Percentiles rank a stretch among this genome's conserved stretches.
phyloP scores from a whole-genome alignment of 768 basidiomycete species.

The Boletus subcaerulescens region DNA sequence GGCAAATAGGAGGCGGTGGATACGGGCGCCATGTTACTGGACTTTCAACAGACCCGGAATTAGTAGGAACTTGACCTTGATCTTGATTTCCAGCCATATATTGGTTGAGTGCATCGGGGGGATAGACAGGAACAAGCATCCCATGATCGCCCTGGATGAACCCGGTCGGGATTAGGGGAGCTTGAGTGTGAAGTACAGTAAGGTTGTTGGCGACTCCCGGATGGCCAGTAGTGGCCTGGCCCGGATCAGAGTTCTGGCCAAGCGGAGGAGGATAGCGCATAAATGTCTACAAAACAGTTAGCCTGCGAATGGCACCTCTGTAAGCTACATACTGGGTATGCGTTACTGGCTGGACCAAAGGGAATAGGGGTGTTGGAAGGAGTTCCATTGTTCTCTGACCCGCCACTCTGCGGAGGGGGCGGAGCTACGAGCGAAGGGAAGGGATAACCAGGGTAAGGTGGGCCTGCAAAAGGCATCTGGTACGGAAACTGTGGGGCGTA shows the following conservation, averaged over 20 bases:
- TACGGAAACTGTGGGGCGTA: conserved; percentile 52
- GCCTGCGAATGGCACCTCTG: background rate
- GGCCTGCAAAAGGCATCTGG: conserved; percentile 47
- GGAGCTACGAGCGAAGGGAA: conserved; percentile 26
- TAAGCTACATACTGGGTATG: conserved; percentile 45
- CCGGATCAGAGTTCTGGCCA: conserved; percentile 29
- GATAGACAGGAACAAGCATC: conserved; percentile 68
- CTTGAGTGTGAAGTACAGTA: conserved; percentile 33
- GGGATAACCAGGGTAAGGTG: conserved; percentile 46
- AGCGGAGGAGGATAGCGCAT: conserved; percentile 47
- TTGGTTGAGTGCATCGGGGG: conserved; percentile 64
- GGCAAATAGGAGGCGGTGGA: conserved; percentile 31
- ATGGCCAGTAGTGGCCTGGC: conserved; percentile 17
- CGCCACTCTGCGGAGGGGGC: conserved; percentile 31
- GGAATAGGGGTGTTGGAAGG: conserved; percentile 28
- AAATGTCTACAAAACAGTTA: conserved; percentile 38
- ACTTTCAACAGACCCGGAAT: conserved; percentile 25
- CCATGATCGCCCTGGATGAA: conserved; percentile 75
- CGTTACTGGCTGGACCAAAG: conserved; percentile 38
- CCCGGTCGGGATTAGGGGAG: conserved; percentile 61
- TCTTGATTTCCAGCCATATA: conserved; percentile 54
- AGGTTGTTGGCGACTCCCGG: conserved; percentile 15
- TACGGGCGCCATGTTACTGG: conserved; percentile 35
- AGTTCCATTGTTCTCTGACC: conserved; percentile 38
- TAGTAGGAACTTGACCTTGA: conserved; percentile 15